A percentile compares a stretch with the other conserved stretches of the same genome.
These are phyloP conservation scores for Magnaporthiopsis poae DNA, from an alignment of 2,329 filamentous ascomycete species.

Conservation along the genomic window DNA sequence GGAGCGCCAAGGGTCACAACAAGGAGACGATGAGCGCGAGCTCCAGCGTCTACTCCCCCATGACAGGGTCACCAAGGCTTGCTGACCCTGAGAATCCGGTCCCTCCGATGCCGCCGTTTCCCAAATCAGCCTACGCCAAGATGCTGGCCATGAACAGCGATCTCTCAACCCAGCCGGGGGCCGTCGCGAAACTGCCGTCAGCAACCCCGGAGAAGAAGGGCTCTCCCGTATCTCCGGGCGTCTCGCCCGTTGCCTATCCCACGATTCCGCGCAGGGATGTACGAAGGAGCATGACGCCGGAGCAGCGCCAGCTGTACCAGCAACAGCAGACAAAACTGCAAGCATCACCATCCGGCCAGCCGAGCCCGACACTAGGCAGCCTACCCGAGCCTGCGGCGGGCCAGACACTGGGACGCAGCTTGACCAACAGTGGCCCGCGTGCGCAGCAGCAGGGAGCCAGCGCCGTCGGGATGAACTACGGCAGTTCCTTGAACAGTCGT, in stretches of 20 bases:
- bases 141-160: constrained; percentile 10
- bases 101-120: constrained; percentile 11
- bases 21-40: constrained; percentile 17
- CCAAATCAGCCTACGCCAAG: constrained; percentile 6
- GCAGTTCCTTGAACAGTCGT: not conserved
- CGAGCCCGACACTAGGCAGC: constrained; percentile 32
- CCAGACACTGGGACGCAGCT: not conserved
- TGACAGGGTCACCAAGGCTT: constrained; percentile 17
- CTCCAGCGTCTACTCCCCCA: constrained; percentile 30
- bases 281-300: not conserved
- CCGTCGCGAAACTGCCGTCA: constrained; percentile 35
- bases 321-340: not conserved
- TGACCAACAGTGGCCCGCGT: not conserved
- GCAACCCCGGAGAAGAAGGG: not conserved
- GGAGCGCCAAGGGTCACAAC: constrained; percentile 11
- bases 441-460: too few relatives aligned
- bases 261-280: constrained; percentile 8
- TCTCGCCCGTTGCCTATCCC: constrained; percentile 24
- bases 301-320: not conserved
- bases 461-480: not conserved
- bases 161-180: constrained; percentile 33
- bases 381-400: constrained; percentile 12
- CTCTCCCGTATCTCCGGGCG: constrained; percentile 16
- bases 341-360: constrained; percentile 26
- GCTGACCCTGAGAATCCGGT: constrained; percentile 14